Evolutionary conservation across 768 basidiomycete genomes (phyloP).

Genomic region (Boletales sp.): DNA sequence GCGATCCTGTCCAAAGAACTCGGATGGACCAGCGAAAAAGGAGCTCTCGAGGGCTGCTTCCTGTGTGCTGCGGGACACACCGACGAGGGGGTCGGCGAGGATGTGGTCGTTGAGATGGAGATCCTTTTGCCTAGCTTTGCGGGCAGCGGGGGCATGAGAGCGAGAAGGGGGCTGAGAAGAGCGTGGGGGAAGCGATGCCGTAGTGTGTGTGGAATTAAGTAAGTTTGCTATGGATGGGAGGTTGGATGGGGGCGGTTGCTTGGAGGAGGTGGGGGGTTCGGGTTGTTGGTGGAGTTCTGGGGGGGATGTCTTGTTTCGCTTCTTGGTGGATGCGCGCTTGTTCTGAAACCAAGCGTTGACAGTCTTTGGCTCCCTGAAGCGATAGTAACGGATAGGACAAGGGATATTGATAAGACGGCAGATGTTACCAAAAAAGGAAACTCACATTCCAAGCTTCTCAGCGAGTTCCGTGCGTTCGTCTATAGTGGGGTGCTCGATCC

Average conservation of each 20-base stretch:
- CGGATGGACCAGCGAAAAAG: conserved; percentile 32
- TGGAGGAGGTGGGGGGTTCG: conserved; percentile 14
- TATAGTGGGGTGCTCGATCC: conserved; percentile 69
- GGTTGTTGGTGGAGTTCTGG: conserved; percentile 25
- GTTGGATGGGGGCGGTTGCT: conserved; percentile 27
- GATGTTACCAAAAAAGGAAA: conserved; percentile 29
- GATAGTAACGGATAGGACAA: conserved; percentile 10
- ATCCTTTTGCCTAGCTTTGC: conserved; percentile 32
- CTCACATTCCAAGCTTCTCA: conserved; percentile 73
- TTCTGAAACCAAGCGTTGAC: conserved; percentile 89
- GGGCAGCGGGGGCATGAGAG: conserved; percentile 22
- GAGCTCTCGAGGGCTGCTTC: conserved; percentile 26
- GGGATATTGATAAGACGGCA: conserved; percentile 16
- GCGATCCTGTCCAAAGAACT: conserved; percentile 29
- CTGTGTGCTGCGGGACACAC: background rate
- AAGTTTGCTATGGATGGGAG: conserved; percentile 38
- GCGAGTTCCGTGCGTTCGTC: conserved; percentile 67
- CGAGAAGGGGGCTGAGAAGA: conserved; percentile 18
- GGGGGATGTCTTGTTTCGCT: conserved; percentile 47
- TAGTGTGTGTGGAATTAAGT: conserved; percentile 34
- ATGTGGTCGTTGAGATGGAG: conserved; percentile 27
- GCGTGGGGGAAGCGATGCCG: conserved; percentile 19
- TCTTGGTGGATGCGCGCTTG: conserved; percentile 80
- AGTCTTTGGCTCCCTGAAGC: conserved; percentile 73
- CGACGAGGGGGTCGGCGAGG: conserved; percentile 19